Evolutionary conservation across 2,329 filamentous ascomycete genomes (phyloP), one percentile per base, ranked within the genome.

Genomic region (Penicillium polonicum): DNA sequence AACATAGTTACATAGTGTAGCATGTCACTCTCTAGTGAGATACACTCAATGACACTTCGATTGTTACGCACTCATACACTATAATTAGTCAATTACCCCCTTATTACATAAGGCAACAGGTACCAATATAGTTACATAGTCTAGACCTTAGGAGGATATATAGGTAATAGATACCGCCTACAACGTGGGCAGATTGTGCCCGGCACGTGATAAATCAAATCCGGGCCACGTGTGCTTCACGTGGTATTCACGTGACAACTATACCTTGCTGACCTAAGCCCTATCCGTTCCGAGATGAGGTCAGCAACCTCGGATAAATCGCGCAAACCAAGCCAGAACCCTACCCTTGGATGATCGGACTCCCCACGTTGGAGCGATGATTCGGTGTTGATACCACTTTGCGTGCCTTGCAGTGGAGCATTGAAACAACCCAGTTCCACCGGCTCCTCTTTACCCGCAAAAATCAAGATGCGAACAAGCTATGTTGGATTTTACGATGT

Each of bases 381-480:
- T 57, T 53, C 36, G 42, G 36, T 6, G 5, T 25, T 52, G 21
- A 39, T 23, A 23, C 17, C 9, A 15, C 33, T 41, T 45, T 57
- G 43, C 36, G 43, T 54, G 44, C 51, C 55, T 49, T 58, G 51
- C 45, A 55, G 55, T 58, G 55, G 55, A 49, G 51, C 21, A 48
- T 48, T 19, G 48, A 52, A 49, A 54, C 17, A 19, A 19, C 9
- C 17, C 10, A 44, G 45, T 17, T 15, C 23, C 46, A 39, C 31
- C 35, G 15, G 21, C 49, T 44, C 19, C 13, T 17, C 12, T 29
- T 27, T 36, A 41, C 35, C 19, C 33, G 41, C 45, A 15, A 42
- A 55, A 53, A 42, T 55, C 44, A 49, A 48, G 23, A 31, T 49
- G n/a, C 13, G 21, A 27, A n/a, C 15, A 25, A 48, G 15, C 35